phyloP scores from a whole-genome alignment of 2,329 filamentous ascomycete species.

The Calonectria fujianensis region DNA sequence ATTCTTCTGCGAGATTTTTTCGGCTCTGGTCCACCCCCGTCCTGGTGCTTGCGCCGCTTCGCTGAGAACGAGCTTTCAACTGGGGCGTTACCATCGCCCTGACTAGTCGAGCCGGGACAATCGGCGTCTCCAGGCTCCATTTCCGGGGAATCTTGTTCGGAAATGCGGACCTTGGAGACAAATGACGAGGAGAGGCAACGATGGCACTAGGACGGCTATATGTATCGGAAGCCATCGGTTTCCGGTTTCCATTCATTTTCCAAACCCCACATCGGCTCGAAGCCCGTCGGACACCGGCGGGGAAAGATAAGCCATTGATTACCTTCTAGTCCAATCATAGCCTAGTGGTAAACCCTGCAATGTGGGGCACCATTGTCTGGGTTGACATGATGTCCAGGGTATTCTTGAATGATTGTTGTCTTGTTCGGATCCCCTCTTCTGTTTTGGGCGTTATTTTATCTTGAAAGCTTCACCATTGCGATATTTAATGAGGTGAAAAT shows the following conservation, averaged over 20 bases:
- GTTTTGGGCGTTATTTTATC: not conserved
- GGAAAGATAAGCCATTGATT: not conserved
- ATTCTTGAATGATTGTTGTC: not conserved
- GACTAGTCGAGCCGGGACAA: not conserved
- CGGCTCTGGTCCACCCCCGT: not conserved
- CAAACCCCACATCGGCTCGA: not conserved
- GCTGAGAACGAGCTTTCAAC: not conserved
- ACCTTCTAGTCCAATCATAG: not conserved
- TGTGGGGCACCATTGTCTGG: not conserved
- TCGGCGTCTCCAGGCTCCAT: not conserved
- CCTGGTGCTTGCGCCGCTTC: not conserved
- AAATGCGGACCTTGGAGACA: not conserved
- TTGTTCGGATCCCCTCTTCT: no score
- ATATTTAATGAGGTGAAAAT: not conserved
- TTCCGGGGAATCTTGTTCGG: not conserved
- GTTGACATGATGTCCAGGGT: not conserved
- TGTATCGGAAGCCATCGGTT: conserved; percentile 4
- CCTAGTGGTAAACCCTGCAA: not conserved
- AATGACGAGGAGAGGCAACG: not conserved
- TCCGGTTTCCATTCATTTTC: not conserved
- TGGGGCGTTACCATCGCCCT: not conserved
- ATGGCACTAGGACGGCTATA: not conserved
- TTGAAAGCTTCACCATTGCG: not conserved
- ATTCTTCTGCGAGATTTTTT: conserved; percentile 17
- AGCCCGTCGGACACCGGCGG: not conserved